Percentiles rank a stretch among this genome's conserved stretches.
phyloP scores from a whole-genome alignment of 371 early-diverging fungal genomes.

The Chytridiales sp. region DNA sequence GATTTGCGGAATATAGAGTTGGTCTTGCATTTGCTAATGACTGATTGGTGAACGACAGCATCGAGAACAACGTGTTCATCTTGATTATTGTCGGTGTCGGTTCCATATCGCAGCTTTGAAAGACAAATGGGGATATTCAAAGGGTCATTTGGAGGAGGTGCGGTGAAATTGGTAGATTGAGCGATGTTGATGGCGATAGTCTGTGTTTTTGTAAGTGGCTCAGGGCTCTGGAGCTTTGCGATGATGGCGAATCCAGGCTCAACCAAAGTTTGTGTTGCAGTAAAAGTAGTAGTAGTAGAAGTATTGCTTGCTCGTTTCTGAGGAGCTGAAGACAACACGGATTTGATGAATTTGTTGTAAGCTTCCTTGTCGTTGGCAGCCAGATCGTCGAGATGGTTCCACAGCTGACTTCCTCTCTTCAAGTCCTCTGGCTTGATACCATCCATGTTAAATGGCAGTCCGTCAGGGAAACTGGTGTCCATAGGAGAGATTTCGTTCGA shows the following conservation, averaged over 20 bases:
- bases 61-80: too few species aligned
- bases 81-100: too few species aligned
- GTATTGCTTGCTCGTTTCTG: too few species aligned
- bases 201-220: too few species aligned
- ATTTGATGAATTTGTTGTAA: conserved; percentile 13
- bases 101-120: conserved; percentile 15
- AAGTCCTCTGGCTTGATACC: too few species aligned
- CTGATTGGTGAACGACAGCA: conserved; percentile 1
- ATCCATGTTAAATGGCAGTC: too few species aligned
- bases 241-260: conserved; percentile 12
- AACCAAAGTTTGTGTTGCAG: neutral
- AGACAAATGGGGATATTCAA: conserved; percentile 17
- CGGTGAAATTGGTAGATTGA: neutral
- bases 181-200: conserved; percentile 10
- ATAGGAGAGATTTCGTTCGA: too few species aligned
- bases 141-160: conserved; percentile 19
- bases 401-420: conserved; percentile 15
- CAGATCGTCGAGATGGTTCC: conserved; percentile 16
- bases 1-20: conserved; percentile 8
- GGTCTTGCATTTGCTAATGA: conserved; percentile 1
- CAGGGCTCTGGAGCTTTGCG: neutral
- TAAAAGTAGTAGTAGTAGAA: neutral
- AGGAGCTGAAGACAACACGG: too few species aligned
- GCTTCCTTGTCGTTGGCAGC: conserved; percentile 13
- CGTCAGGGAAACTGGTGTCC: too few species aligned